Evolutionary conservation across 148 eudicot genomes (phyloP), one percentile per base, ranked within the genome.

Genomic region (Rhododendron vialii): DNA sequence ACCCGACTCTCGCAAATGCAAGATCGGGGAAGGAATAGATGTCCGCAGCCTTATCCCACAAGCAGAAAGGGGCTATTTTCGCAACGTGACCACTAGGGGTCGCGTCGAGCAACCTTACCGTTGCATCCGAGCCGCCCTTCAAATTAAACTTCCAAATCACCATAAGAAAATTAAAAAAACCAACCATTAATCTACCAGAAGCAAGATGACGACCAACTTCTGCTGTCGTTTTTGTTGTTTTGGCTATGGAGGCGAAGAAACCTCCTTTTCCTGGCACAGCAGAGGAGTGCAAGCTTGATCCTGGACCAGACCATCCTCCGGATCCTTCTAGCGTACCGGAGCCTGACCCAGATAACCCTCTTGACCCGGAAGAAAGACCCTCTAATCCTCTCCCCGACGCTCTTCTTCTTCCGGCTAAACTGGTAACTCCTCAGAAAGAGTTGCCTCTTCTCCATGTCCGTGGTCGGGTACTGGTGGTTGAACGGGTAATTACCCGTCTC

Each of bases 371-470:
- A 89, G 74, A 95, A 87, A 51, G 93, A 91, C 53, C 82, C 53
- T 78, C 85, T 92, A 13, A 92, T 81, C 80, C 86, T 94, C 51
- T 91, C 92, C 2, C 85, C 78, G 15, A 93, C 48, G 78, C 90
- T 95, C 89, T 91, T 88, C 84, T 96, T 88, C 83, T 96, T 95
- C 36, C 97, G 89, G 81, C 93, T 90, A 86, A 96, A 96, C 73
- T 91, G 97, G 88, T 96, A 96, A 90, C 99, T 96, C 73, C 94
- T 91, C 73, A 96, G 89, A 87, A 96, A 96, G 48, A 96, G 88
- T 79, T 91, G 98, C 79, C 99, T 91, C 86, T 94, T 94, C 82
- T 94, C 98, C 74, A 92, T 48, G 85, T 95, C 93, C 28, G 91
- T 86, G 88, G 86, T 81, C 7, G 43, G 65, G 41, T 82, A 75